Evolutionary conservation across 192 early-diverging fungal genomes (phyloP), one percentile per base, ranked within the genome.

Genomic region (Dissophora globulifera): DNA sequence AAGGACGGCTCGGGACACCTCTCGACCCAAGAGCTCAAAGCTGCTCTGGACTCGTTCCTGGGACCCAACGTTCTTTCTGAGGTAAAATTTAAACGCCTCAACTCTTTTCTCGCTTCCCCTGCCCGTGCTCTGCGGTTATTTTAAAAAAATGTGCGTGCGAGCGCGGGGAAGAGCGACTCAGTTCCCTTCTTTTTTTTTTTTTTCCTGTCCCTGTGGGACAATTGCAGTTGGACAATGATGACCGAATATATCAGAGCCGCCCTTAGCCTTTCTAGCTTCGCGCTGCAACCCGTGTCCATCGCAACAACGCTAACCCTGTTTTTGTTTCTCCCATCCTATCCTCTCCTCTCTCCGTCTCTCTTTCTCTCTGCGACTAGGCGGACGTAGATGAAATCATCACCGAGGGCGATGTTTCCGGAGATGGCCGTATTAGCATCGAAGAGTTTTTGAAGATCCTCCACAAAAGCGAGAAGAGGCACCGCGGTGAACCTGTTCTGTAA

Each of bases 371-470:
- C 48, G n/a, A n/a, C 12, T 40, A 81, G 47, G 71, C 80, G 22
- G 83, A 86, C 47, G 62, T 86, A 0, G 71, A 86, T 52, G 83
- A 86, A 53, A 84, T 86, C 76, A 90, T 93, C 52, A 59, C 50
- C 15, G 91, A 91, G 56, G 92, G 88, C 45, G 95, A 96, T 67
- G 87, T 88, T 27, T 89, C 95, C 60, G 90, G 89, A 17, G 93
- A 95, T 58, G 93, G 93, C 26, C 84, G 88, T 50, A 96, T 97
- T 80, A 92, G 93, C 74, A 92, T 92, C 59, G 89, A 94, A 64
- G 93, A 96, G 82, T 95, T 96, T 70, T 83, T 89, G 76, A 91
- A 90, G 79, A 93, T 91, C 82, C 84, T 89, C 84, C 61, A 72
- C 47, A 72, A 72, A 47, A 64, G 62, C 45, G 67, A 71, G 50